Evolutionary conservation across 495 filamentous ascomycete genomes (phyloP).

Genomic region (Neurospora sp.): DNA sequence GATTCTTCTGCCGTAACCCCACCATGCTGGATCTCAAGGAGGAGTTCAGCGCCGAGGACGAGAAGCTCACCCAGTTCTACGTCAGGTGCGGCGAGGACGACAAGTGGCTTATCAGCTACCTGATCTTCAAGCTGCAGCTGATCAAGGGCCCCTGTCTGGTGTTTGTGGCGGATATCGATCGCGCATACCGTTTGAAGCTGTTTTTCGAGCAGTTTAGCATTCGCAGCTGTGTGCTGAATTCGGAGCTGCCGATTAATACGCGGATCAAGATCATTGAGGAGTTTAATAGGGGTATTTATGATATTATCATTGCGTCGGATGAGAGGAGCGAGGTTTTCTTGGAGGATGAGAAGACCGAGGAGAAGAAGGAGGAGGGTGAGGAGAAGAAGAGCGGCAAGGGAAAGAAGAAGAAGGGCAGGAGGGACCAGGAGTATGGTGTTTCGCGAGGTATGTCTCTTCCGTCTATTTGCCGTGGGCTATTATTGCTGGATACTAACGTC

Average conservation of each 20-base stretch:
- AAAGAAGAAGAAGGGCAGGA: conserved; percentile 17
- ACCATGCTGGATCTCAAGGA: conserved; percentile 64
- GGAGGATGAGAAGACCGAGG: conserved; percentile 35
- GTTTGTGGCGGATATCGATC: conserved; percentile 87
- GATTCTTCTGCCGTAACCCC: conserved; percentile 76
- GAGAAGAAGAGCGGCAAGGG: conserved; percentile 15
- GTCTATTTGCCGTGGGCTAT: too few relatives aligned
- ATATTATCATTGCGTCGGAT: conserved; percentile 93
- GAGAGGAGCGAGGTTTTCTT: conserved; percentile 74
- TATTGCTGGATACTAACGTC: not conserved
- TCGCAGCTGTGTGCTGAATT: conserved; percentile 88
- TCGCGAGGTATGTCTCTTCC: conserved; percentile 50
- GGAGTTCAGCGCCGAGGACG: conserved; percentile 54
- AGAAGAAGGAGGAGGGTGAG: conserved; percentile 17
- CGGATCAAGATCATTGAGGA: conserved; percentile 91
- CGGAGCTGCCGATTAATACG: conserved; percentile 85
- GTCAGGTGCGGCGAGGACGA: conserved; percentile 91
- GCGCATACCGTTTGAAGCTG: conserved; percentile 87
- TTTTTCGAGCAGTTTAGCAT: conserved; percentile 96
- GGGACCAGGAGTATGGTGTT: conserved; percentile 79
- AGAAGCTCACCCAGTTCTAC: conserved; percentile 72
- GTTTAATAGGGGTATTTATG: conserved; percentile 72
- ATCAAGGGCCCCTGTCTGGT: conserved; percentile 92
- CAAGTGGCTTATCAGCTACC: conserved; percentile 87
- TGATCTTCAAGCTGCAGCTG: conserved; percentile 89